phyloP scores from a whole-genome alignment of 108 stramenopile genomes.

The Nitzschia sp. region DNA sequence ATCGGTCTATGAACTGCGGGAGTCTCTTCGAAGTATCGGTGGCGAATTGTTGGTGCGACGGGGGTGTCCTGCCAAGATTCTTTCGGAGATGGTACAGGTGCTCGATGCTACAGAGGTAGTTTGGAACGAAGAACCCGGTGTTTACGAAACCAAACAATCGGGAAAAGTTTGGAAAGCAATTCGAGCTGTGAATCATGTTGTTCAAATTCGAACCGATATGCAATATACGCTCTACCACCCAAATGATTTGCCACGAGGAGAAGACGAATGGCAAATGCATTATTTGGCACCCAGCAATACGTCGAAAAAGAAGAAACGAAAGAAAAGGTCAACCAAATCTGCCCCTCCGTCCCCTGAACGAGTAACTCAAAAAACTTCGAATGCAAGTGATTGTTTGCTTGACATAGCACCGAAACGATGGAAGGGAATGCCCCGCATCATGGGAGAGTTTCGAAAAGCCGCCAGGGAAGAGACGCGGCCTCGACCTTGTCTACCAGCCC shows the following conservation, averaged over 20 bases:
- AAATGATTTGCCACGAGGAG: conserved; percentile 48
- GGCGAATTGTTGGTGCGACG: conserved; percentile 56
- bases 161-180: conserved; percentile 20
- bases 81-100: conserved; percentile 40
- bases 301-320: conserved; percentile 34
- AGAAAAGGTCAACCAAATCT: conserved; percentile 2
- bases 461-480: conserved; percentile 36
- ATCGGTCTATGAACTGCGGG: conserved; percentile 48
- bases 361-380: neutral
- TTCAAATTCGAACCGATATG: conserved; percentile 26
- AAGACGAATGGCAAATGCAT: conserved; percentile 37
- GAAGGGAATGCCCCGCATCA: conserved; percentile 54
- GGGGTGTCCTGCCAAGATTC: conserved; percentile 42
- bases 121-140: conserved; percentile 60
- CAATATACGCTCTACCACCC: conserved; percentile 61
- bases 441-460: conserved; percentile 70
- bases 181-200: neutral
- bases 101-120: conserved; percentile 37
- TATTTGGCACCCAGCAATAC: conserved; percentile 21
- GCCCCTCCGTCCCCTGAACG: neutral
- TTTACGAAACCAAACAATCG: conserved; percentile 45
- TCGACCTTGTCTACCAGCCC: conserved; percentile 30
- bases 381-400: neutral
- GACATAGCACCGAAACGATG: conserved; percentile 39
- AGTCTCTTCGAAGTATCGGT: conserved; percentile 18